Conservation (phyloP, 805 yeast genomes). For the Candida andamanensis region DNA sequence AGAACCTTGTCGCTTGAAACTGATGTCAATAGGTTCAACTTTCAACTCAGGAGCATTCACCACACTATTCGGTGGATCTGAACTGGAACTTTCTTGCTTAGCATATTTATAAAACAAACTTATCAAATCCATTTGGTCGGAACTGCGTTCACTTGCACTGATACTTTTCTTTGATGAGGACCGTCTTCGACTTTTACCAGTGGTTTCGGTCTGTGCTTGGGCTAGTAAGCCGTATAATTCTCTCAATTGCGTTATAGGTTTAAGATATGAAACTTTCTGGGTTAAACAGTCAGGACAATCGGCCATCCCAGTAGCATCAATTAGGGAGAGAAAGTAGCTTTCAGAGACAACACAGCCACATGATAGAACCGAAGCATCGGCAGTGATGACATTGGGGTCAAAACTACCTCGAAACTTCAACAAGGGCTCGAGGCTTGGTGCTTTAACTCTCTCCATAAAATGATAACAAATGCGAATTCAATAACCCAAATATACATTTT, state of each 20-base stretch:
- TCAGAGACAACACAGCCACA: constrained; percentile 41
- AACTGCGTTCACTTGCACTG: constrained; percentile 6
- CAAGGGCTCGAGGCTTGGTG: constrained; percentile 13
- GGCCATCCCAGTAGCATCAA: constrained; percentile 5
- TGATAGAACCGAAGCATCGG: constrained; percentile 32
- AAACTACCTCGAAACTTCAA: constrained; percentile 5
- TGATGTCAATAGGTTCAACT: constrained; percentile 6
- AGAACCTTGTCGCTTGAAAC: background rate
- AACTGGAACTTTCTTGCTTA: constrained; percentile 22
- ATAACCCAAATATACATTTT: too few relatives aligned
- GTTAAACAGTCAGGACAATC: constrained; percentile 23
- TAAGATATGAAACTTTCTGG: constrained; percentile 14
- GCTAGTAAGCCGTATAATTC: constrained; percentile 23
- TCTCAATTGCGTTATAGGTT: constrained; percentile 29
- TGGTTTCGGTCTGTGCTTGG: constrained; percentile 1
- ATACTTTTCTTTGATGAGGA: constrained; percentile 20
- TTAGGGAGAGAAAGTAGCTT: constrained; percentile 15
- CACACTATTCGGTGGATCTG: background rate
- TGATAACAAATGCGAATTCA: too few relatives aligned
- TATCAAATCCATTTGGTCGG: constrained; percentile 27
- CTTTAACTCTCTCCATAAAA: constrained; percentile 12
- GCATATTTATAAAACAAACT: constrained; percentile 37
- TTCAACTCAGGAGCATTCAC: background rate
- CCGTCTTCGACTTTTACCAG: constrained; percentile 13
- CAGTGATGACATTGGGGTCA: constrained; percentile 12